These are phyloP conservation scores for Lentinula aciculospora DNA, from an alignment of 768 basidiomycete genomes.

Conservation along the genomic window DNA sequence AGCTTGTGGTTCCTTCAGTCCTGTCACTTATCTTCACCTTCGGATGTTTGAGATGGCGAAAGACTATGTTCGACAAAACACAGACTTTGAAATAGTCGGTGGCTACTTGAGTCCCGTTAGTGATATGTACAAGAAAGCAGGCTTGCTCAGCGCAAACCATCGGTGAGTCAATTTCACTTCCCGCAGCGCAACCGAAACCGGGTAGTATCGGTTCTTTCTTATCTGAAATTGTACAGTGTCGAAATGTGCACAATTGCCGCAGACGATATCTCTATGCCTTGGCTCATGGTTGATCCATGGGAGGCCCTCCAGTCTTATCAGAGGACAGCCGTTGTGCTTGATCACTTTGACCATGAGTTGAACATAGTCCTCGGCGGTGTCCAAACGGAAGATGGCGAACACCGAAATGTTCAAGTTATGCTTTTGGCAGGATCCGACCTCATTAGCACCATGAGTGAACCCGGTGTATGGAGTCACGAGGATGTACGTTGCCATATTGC, in stretches of 20 bases:
- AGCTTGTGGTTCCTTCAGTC: constrained; percentile 97
- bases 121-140: constrained; percentile 95
- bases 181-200: too few species aligned
- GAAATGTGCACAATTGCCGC: constrained; percentile 87
- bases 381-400: constrained; percentile 65
- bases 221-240: constrained; percentile 45
- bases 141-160: constrained; percentile 81
- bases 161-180: constrained; percentile 54
- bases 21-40: constrained; percentile 94
- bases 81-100: constrained; percentile 88
- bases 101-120: constrained; percentile 96
- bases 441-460: constrained; percentile 97
- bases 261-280: constrained; percentile 75
- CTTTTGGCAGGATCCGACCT: constrained; percentile 97
- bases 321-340: constrained; percentile 93
- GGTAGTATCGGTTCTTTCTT: not conserved
- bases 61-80: constrained; percentile 91
- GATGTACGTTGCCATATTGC: constrained; percentile 59
- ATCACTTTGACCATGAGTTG: constrained; percentile 95
- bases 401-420: constrained; percentile 77
- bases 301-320: constrained; percentile 94
- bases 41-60: constrained; percentile 99
- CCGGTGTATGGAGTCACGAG: constrained; percentile 92
- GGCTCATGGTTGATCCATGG: constrained; percentile 98
- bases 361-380: constrained; percentile 83